phyloP scores from a whole-genome alignment of 192 early-diverging fungal genomes.

The Spizellomyces punctatus region DNA sequence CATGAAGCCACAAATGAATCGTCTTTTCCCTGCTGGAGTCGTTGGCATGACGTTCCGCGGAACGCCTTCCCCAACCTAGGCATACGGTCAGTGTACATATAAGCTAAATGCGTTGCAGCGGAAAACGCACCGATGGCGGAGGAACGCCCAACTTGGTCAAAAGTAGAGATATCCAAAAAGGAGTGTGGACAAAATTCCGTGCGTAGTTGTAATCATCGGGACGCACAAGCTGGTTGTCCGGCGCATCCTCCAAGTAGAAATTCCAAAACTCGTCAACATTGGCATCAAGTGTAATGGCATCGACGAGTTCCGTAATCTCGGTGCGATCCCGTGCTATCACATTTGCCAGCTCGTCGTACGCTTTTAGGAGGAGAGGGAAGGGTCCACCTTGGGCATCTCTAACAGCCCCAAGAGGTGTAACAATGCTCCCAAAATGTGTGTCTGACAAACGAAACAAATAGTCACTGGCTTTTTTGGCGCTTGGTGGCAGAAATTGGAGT shows the following conservation, averaged over 20 bases:
- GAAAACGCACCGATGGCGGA: conserved; percentile 42
- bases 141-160: conserved; percentile 50
- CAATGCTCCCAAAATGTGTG: conserved; percentile 27
- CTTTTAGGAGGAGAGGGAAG: conserved; percentile 33
- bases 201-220: conserved; percentile 63
- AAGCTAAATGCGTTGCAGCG: background rate
- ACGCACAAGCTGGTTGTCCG: conserved; percentile 52
- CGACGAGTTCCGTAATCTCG: conserved; percentile 46
- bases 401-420: conserved; percentile 38
- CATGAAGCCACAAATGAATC: conserved; percentile 58
- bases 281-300: conserved; percentile 37
- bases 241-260: conserved; percentile 51
- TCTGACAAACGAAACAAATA: conserved; percentile 34
- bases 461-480: conserved; percentile 35
- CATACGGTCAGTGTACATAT: conserved; percentile 1
- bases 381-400: conserved; percentile 35
- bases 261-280: conserved; percentile 57
- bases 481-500: background rate
- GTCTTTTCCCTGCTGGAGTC: conserved; percentile 53
- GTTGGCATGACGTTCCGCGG: conserved; percentile 54
- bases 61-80: conserved; percentile 30
- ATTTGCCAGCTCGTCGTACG: conserved; percentile 53
- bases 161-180: conserved; percentile 56
- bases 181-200: conserved; percentile 53
- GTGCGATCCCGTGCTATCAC: conserved; percentile 36